Base-by-base conservation (phyloP, 2,329 filamentous ascomycete genomes). In the Aureobasidium musti region DNA sequence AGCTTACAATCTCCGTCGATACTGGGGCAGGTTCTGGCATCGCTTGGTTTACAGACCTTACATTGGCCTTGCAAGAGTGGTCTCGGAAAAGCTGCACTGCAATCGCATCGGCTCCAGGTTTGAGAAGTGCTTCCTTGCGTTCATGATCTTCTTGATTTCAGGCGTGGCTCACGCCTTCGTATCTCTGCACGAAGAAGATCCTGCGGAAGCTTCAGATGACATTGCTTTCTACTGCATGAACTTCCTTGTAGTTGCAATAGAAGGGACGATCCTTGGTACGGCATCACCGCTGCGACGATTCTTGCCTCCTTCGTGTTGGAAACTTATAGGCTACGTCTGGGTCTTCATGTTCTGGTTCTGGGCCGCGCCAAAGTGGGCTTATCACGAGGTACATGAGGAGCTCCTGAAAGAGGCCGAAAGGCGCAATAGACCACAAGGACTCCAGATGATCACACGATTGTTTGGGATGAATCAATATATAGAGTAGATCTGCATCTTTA, bases 1-100 rank as follows among this genome's bases (percentile, higher is more conserved):
- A 33, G 59, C 67, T 1, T 67, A 61, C 19, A 68, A 26, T 28
- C 21, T 69, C 5, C 33, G 67, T 26, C 23, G 68, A 3, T 69
- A 67, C 33, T 69, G 68, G 67, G 60, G 63, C 8, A 41, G 61
- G 23, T 69, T 68, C 26, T 69, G 68, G 67, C 68, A 69, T 30
- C 59, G 45, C 19, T 21, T 63, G 17, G 59, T 59, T 3, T 26
- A 45, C 17, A 59, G 19, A 26, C 54, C 54, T 21, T 59, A 59
- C 39, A 11, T 59, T 2, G 17, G 54, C 14, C 23, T 59, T 17
- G 54, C 54, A 19, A 59, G 28, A 45, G 23, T 33, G 3, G 37
- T 59, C 1, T 7, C 54, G 11, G 14, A 13, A 4, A 59, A 45
- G 19, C 39, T 59, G 17, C 39, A 37, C 6, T 14, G 30, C 26